Evolutionary conservation across 306 rosid species (phyloP).

Genomic region (Trichosanthes truncata): DNA sequence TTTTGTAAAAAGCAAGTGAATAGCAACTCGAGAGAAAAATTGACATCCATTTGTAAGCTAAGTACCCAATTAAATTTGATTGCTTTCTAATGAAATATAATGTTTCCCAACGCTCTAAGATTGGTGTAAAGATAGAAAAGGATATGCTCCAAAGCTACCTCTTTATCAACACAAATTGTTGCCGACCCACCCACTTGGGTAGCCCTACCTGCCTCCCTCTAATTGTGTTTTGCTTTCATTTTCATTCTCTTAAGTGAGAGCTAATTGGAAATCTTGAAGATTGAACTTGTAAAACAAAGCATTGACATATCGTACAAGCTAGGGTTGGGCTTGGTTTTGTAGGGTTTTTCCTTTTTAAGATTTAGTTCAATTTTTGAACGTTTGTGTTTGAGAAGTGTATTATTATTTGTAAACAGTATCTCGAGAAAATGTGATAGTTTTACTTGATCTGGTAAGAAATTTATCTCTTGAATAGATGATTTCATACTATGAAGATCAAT

Average conservation of each 20-base stretch:
- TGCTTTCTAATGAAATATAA: background rate
- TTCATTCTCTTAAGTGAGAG: background rate
- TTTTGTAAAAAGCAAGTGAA: background rate
- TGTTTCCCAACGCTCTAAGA: background rate
- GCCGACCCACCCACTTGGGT: background rate
- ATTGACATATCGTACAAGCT: background rate
- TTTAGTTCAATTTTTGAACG: background rate
- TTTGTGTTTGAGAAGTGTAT: no score
- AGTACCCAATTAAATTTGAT: background rate
- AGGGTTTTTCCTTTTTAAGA: no score
- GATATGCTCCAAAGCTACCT: background rate
- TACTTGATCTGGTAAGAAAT: no score
- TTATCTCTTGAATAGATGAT: no score
- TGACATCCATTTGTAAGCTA: background rate
- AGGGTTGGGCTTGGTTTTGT: background rate
- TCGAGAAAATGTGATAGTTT: no score
- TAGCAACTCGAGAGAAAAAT: background rate
- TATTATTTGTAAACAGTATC: no score
- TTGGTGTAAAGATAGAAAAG: background rate
- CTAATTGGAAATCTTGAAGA: background rate
- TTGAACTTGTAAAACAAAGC: background rate
- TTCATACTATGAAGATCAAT: no score
- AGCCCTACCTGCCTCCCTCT: conserved; percentile 2
- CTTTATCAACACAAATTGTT: background rate
- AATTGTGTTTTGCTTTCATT: background rate